Evolutionary conservation across 352 stramenopile species (phyloP), one percentile per base, ranked within the genome.

Genomic region (Phytophthora vignae): DNA sequence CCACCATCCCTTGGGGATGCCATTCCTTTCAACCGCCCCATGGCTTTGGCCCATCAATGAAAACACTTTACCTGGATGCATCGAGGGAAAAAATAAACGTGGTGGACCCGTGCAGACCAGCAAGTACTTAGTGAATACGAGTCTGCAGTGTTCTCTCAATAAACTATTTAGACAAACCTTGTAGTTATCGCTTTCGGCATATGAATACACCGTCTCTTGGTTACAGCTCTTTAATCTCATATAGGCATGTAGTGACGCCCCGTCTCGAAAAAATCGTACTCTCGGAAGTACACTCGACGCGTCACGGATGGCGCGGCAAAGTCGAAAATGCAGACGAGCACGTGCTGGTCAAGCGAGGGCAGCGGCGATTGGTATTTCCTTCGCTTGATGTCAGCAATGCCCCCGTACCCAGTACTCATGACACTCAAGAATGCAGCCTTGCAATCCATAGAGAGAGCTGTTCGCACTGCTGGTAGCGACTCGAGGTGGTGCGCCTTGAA

Each of bases 371-470:
- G 17, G 5, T 55, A 15, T 10, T 72, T 74, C 22, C 44, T 59
- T 17, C 55, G 61, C 55, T 77, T 74, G 31, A 46, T 59, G n/a
- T 31, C 40, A 14, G 65, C 53, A n/a, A 50, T 33, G 21, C 64
- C 53, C 11, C 44, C 22, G 5, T 59, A 29, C 42, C 9, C 25
- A 10, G 49, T 10, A 2, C 36, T 27, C 56, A 75, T 72, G 14
- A 78, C 56, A 42, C 71, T 78, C 15, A 78, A 31, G 56, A 78
- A 72, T 0, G 71, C 66, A 46, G 55, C 31, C 27, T 74, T 78
- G 57, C 61, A 58, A 36, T 55, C 27, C 46, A 64, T 55, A 1
- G 60, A 31, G 12, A 78, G 19, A 48, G 8, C 17, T 12, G 53
- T 33, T 14, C 53, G 49, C 4, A n/a, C 44, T 14, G 67, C 50